Evolutionary conservation across 1,139 yeast genomes (phyloP).

Genomic region (Geotrichum citri-aurantii): DNA sequence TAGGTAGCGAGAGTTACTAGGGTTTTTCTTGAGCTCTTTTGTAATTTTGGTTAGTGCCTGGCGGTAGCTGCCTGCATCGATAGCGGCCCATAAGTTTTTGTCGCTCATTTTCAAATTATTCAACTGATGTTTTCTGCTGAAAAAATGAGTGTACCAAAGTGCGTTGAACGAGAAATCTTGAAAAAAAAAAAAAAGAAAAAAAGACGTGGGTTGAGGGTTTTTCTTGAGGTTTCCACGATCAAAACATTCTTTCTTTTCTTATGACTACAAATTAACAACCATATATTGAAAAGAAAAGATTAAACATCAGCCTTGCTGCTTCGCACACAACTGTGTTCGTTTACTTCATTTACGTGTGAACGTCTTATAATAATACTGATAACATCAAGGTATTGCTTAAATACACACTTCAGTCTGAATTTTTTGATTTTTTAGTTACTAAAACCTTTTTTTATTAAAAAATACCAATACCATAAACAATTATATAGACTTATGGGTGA

Average conservation of each 20-base stretch:
- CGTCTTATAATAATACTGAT: no score
- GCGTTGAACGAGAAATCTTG: not conserved
- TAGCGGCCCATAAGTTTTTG: slow-evolving; percentile 39
- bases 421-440: not conserved
- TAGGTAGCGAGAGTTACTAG: slow-evolving; percentile 48
- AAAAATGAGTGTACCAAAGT: not conserved
- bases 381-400: not conserved
- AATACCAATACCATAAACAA: not conserved
- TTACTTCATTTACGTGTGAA: no score
- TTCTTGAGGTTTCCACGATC: not conserved
- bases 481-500: not conserved
- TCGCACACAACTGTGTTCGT: no score
- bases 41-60: slow-evolving; percentile 49
- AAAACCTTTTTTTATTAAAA: not conserved
- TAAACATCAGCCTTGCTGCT: no score
- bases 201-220: not conserved
- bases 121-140: not conserved
- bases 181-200: not conserved
- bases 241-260: not conserved
- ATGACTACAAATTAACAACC: not conserved
- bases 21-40: slow-evolving; percentile 49
- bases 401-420: not conserved
- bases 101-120: slow-evolving; percentile 10
- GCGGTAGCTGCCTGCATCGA: slow-evolving; percentile 50
- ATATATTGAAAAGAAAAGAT: not conserved